These are phyloP conservation scores for Citrus unshiu DNA, from an alignment of 345 rosid species.

Conservation along the genomic window DNA sequence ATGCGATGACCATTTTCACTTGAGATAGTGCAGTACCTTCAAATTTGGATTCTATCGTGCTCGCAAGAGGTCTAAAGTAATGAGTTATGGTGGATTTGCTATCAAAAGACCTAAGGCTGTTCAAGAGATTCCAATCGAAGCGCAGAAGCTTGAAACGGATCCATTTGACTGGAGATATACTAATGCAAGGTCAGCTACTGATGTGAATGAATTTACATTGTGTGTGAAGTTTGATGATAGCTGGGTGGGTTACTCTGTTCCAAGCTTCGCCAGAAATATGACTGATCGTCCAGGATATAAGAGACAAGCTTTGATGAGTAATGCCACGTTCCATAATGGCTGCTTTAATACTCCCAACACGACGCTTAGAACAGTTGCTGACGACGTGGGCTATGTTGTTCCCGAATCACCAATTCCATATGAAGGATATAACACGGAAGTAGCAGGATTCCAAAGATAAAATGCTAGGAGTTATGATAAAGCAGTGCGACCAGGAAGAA, in stretches of 20 bases:
- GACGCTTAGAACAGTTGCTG: too few species aligned
- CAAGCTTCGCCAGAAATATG: background rate
- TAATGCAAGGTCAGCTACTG: too few species aligned
- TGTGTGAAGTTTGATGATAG: too few species aligned
- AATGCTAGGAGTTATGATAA: background rate
- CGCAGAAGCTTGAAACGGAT: too few species aligned
- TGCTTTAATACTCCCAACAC: background rate
- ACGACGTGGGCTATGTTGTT: too few species aligned
- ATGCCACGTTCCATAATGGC: background rate
- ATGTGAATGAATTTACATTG: too few species aligned
- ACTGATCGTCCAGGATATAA: background rate
- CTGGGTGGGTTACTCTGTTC: background rate
- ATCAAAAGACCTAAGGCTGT: too few species aligned
- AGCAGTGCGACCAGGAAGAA: background rate
- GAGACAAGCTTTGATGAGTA: background rate
- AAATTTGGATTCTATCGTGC: too few species aligned
- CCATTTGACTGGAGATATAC: too few species aligned
- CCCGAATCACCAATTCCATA: background rate
- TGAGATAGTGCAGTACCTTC: conserved; percentile 22
- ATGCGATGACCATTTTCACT: conserved; percentile 46
- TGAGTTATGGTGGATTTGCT: too few species aligned
- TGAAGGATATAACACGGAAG: background rate
- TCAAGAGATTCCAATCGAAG: too few species aligned
- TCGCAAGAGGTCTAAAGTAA: too few species aligned
- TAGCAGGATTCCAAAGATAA: background rate